Base-by-base conservation (phyloP, 192 early-diverging fungal genomes). In the Podila clonocystis region DNA sequence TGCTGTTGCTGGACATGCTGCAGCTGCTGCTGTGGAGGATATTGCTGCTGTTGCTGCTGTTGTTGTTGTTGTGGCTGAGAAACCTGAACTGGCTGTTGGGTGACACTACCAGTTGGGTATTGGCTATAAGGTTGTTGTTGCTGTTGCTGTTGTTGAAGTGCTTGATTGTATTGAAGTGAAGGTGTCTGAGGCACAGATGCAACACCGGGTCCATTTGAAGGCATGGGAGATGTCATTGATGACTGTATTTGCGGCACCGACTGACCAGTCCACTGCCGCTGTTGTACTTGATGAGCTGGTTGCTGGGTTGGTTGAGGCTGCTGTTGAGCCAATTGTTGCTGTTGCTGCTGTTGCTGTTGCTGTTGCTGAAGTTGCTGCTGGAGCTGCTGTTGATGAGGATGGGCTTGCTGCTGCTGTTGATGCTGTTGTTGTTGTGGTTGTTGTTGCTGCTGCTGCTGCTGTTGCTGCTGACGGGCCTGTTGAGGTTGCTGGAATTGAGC, bases 401-500 rank as follows among this genome's bases (percentile, higher is more conserved):
- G 62, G 48, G 48, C 50, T 11, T 64, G 36, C 13, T 74, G 72
- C 9, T 61, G 49, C 13, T 50, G 59, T 0, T 12, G 52, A 12
- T 52, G 59, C 20, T 52, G 61, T 1, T 50, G 49, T n/a, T 75
- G 66, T 5, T 34, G 55, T 33, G 24, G 67, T 9, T 65, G 67
- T 26, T 36, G 73, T 19, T 69, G 79, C 19, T 41, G 67, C 5
- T 50, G 60, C 3, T 11, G 58, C 4, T 26, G 31, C 22, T n/a
- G 67, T 1, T n/a, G 70, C 36, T 17, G 55, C 26, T 65, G 78
- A 45, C 41, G 41, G 2, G 4, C 41, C 38, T 67, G 82, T 22
- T 74, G 82, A 36, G 67, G 70, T 2, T 63, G 58, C 58, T 71
- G 72, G 31, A 20, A 49, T 59, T 8, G 68, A 49, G n/a, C 62